Conservation (phyloP, 1,284 basidiomycete species). For the Pseudozyma tsukubaensis region DNA sequence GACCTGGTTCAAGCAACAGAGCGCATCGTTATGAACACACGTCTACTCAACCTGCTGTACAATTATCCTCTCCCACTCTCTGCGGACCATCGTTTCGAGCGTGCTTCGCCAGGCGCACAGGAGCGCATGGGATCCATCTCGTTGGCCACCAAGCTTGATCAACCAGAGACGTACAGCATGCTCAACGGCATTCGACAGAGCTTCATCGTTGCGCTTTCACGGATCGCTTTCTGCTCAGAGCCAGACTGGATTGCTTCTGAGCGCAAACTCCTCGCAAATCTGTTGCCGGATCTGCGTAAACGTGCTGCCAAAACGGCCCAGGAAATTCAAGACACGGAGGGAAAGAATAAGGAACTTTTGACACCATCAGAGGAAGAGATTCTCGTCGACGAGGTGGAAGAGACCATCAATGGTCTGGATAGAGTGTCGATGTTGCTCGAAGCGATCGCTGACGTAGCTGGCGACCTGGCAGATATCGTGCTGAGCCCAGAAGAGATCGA, state of each 20-base stretch:
- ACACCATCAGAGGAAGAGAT: neutral
- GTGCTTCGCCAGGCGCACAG: neutral
- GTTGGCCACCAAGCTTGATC: conserved; percentile 50
- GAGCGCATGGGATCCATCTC: conserved; percentile 34
- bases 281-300: conserved; percentile 14
- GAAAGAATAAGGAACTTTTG: neutral
- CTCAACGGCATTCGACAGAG: conserved; percentile 62
- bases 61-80: conserved; percentile 37
- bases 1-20: conserved; percentile 45
- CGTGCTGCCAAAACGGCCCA: neutral
- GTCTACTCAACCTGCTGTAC: conserved; percentile 58
- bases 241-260: conserved; percentile 56
- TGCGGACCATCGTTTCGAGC: conserved; percentile 17
- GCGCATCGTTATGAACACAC: conserved; percentile 51
- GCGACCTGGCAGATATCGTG: conserved; percentile 59
- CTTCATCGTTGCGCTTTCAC: conserved; percentile 54
- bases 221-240: conserved; percentile 59
- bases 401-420: conserved; percentile 17
- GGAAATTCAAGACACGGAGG: conserved; percentile 5
- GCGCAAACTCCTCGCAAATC: conserved; percentile 18
- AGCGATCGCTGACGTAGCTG: conserved; percentile 53
- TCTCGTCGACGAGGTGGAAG: conserved; percentile 23
- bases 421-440: conserved; percentile 44
- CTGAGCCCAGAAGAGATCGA: conserved; percentile 61
- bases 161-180: conserved; percentile 53